Conservation (phyloP, 2,329 filamentous ascomycete genomes). For the Sporothrix schenckii region DNA sequence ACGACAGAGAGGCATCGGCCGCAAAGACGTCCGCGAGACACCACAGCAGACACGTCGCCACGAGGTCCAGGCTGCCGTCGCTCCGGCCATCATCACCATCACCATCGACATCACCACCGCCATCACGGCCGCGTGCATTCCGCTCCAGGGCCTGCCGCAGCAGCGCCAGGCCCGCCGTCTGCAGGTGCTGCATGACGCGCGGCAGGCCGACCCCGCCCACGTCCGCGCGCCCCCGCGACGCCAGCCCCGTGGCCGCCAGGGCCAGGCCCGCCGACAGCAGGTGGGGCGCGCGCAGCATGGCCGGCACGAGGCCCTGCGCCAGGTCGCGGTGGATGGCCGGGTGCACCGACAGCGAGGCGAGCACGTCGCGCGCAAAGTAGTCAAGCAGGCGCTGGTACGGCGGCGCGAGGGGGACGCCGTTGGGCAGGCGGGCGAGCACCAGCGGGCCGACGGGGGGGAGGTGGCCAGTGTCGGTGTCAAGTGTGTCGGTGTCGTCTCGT, state of each 20-base stretch:
- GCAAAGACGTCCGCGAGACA: slow-evolving; percentile 33
- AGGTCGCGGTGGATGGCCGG: slow-evolving; percentile 33
- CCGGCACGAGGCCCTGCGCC: slow-evolving; percentile 27
- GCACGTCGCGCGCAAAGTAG: slow-evolving; percentile 32
- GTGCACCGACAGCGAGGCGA: slow-evolving; percentile 30
- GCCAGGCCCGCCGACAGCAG: slow-evolving; percentile 32
- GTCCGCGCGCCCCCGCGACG: slow-evolving; percentile 30
- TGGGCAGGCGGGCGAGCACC: slow-evolving; percentile 23
- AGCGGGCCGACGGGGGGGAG: background rate
- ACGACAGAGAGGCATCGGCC: background rate
- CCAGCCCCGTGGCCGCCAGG: slow-evolving; percentile 24
- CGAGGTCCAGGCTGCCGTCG: slow-evolving; percentile 15
- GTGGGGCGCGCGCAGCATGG: slow-evolving; percentile 29
- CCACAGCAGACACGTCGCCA: slow-evolving; percentile 32
- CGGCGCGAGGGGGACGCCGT: slow-evolving; percentile 29
- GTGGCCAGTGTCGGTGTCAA: background rate
- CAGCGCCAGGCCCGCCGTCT: slow-evolving; percentile 28
- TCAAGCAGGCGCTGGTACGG: slow-evolving; percentile 31
- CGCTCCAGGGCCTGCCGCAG: slow-evolving; percentile 28
- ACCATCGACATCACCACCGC: no score
- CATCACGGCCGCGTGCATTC: background rate
- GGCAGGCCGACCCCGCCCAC: slow-evolving; percentile 25
- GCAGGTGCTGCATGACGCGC: slow-evolving; percentile 31
- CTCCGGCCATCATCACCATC: background rate
- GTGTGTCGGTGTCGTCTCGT: no score